These are phyloP conservation scores for Handroanthus guayacan DNA, from an alignment of 257 asterid species.

Conservation along the genomic window DNA sequence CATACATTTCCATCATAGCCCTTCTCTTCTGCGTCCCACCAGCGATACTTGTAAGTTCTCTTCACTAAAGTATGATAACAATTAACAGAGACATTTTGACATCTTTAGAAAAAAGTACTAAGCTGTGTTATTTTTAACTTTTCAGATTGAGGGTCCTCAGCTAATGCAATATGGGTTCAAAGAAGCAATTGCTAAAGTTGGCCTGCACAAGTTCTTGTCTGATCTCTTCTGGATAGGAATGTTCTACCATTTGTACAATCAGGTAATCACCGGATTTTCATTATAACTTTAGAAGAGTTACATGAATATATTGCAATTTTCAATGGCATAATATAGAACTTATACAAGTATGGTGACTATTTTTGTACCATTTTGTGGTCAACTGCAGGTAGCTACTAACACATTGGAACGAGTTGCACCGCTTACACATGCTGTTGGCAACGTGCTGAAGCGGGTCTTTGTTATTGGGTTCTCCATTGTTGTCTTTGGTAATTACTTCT, in stretches of 20 bases:
- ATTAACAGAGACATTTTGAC: background rate
- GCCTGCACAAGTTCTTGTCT: constrained; percentile 61
- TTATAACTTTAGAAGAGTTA: too few relatives aligned
- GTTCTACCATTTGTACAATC: constrained; percentile 75
- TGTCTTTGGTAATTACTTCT: constrained; percentile 54
- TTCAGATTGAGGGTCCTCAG: constrained; percentile 67
- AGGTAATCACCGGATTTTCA: constrained; percentile 38
- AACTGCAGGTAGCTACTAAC: constrained; percentile 64
- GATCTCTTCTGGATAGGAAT: constrained; percentile 75
- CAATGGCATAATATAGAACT: background rate
- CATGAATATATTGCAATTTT: too few relatives aligned
- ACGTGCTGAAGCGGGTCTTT: constrained; percentile 64
- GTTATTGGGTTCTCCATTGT: constrained; percentile 71
- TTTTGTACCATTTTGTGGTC: background rate
- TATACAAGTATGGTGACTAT: background rate
- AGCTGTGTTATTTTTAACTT: background rate
- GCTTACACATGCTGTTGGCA: constrained; percentile 70
- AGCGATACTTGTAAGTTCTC: constrained; percentile 56
- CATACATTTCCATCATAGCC: constrained; percentile 71
- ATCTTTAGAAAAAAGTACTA: background rate
- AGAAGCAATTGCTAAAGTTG: constrained; percentile 71
- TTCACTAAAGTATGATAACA: background rate
- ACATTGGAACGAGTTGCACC: constrained; percentile 70
- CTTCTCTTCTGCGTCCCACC: constrained; percentile 72
- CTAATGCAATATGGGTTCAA: constrained; percentile 64